These are phyloP conservation scores for Saccharomycopsis javanensis DNA, from an alignment of 805 yeast species.

Conservation along the genomic window DNA sequence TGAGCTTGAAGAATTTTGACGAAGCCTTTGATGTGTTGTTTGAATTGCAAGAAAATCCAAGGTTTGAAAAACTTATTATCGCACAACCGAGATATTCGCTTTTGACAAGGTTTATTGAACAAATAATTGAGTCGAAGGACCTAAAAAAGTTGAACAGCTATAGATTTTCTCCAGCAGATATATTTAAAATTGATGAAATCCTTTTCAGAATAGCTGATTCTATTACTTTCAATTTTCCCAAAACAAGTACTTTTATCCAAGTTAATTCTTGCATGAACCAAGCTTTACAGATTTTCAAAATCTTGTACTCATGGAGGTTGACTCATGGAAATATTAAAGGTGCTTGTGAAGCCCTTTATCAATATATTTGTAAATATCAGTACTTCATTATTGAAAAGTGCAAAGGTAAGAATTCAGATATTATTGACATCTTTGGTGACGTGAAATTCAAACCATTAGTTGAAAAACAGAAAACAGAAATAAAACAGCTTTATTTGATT, in stretches of 20 bases:
- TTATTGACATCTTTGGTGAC: constrained; percentile 3
- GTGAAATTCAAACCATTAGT: constrained; percentile 10
- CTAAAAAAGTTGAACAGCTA: constrained; percentile 32
- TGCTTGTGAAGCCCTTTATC: constrained; percentile 34
- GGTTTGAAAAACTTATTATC: not conserved
- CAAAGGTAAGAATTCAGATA: not conserved
- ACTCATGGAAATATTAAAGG: constrained; percentile 43
- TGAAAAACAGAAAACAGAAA: constrained; percentile 12
- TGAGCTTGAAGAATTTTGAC: constrained; percentile 26
- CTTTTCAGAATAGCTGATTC: constrained; percentile 26
- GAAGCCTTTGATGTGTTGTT: constrained; percentile 29
- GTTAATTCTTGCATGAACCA: constrained; percentile 23
- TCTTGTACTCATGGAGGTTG: constrained; percentile 42
- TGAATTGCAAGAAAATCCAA: constrained; percentile 19
- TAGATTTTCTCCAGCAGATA: constrained; percentile 34
- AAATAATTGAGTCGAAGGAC: constrained; percentile 31
- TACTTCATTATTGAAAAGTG: not conserved
- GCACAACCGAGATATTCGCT: constrained; percentile 19
- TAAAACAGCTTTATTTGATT: constrained; percentile 31
- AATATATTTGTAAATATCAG: constrained; percentile 27
- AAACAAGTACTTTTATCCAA: constrained; percentile 20
- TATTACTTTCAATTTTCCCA: constrained; percentile 21
- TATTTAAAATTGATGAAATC: constrained; percentile 33
- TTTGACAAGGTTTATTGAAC: constrained; percentile 29
- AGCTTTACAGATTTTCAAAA: constrained; percentile 37